Evolutionary conservation across 805 yeast species (phyloP), one percentile per base, ranked within the genome.

Genomic region (Kregervanrija delftensis): DNA sequence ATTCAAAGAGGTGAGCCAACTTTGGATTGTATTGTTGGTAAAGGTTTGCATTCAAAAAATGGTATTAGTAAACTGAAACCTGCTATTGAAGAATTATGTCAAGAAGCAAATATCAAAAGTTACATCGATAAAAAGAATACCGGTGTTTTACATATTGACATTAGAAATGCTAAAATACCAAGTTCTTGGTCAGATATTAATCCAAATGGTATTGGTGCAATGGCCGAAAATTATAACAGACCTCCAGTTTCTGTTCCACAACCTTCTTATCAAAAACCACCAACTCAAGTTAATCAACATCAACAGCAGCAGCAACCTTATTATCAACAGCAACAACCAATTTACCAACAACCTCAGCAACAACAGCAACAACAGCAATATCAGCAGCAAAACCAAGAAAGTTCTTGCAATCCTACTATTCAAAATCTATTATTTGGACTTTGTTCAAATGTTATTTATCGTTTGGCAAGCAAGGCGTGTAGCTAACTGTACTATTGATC

Each of bases 1-100:
- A 71, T 78, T 12, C 67, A 77, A 17, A 65, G 73, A 31, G 68
- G 76, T 44, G 93, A 86, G 57, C 63, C 74, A 3, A 77, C 74
- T 41, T 66, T 91, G 37, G 77, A 79, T 50, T 93, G 88, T 15
- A 90, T 91, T 61, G 97, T 89, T 9, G 98, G 98, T 9, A 91
- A 91, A 64, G 98, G 97, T 8, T 59, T 79, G 36, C 98, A 90
- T 61, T 86, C 96, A 1, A 71, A 74, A 43, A 71, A 79, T 52
- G 95, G 95, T 11, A 76, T 87, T 42, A 90, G 96, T 36, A 90
- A 89, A 63, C 65, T 91, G 54, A 86, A 83, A 62, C 97, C 97
- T 2, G 96, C 96, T 0, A 79, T 89, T 14, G 93, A 87, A 57
- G 74, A 77, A 41, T 65, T 87, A 58, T 88, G 96, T 63, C 58